Evolutionary conservation across 1,139 yeast species (phyloP), one percentile per base, ranked within the genome.

Genomic region (Citeromyces hawaiiensis): DNA sequence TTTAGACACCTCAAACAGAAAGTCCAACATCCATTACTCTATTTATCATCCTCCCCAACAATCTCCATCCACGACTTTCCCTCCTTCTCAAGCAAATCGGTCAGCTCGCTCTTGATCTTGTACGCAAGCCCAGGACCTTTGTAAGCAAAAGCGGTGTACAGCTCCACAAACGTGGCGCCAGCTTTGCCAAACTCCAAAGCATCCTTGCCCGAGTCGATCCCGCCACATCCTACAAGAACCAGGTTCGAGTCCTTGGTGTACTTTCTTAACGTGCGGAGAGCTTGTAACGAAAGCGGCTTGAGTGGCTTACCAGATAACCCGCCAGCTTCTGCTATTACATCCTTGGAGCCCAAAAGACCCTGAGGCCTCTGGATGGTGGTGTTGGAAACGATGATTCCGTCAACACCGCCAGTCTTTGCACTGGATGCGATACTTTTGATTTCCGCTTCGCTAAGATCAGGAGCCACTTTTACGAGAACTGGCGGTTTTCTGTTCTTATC

Each of bases 231-330:
- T 47, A 88, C 72, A 38, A 88, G 68, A 1, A 87, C 85, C 45
- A 87, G 60, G 40, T 72, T 64, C 7, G 78, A 68, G 45, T 75
- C 85, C 50, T 86, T 85, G 38, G 94, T 73, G 54, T 83, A 70
- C 53, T 82, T 78, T 43, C 88, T 73, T 49, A 91, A 73, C 2
- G 72, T 60, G 45, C 66, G 69, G 50, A 88, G 67, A 0, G 95
- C 94, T 46, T 72, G 61, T 44, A 88, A 63, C 1, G 96, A 68
- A 43, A 74, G 67, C 36, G 88, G 91, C 59, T 88, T 88, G 44
- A 88, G 68, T n/a, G 97, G 97, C 43, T 72, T 72, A 18, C 98
- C 98, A 1, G 95, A 83, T 35, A 88, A 69, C 0, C 98, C 98
- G 42, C 98, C 98, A 4, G 76, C 61, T 59, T 88, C 82, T 35